Base-by-base conservation (phyloP, 306 rosid genomes). In the Sindora glabra region DNA sequence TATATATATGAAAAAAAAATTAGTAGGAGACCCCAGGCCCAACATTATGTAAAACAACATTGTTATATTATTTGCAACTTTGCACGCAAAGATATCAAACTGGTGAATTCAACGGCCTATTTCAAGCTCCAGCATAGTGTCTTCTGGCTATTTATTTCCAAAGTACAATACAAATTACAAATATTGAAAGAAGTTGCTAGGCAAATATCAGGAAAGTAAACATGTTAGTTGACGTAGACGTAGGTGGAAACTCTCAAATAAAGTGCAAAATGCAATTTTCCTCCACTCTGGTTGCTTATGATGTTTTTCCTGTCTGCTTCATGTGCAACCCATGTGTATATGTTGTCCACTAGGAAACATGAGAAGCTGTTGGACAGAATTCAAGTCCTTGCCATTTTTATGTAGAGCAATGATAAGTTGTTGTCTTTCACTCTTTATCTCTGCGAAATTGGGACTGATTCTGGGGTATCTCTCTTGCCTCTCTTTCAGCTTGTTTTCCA, bases 381-480 rank as follows among this genome's bases (percentile, higher is more conserved):
- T 65, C 75, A 87, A 87, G 70, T 66, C 79, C 82, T 81, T 94
- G 19, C 82, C 79, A 70, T 79, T n/a, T n/a, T n/a, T 89, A 0
- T 97, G 90, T 38, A 94, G 70, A 18, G 96, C 80, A 96, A 94
- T 94, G 38, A 94, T 97, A 56, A 94, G 99, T 32, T 94, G 90
- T 61, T 94, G 97, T 71, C 99, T 86, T 68, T 89, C 99, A 40
- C 99, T 94, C 80, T 94, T 97, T 53, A 94, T 97, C 79, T 84
- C 97, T 23, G 99, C 99, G 50, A 94, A 94, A 66, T 79, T 82
- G 62, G 89, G 94, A 80, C 99, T 94, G 41, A 94, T 79, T 74
- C 89, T 95, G 19, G 99, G 89, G 74, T 94, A 94, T 89, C 99
- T 94, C 55, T 87, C 99, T 77, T 89, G 81, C 95, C 89, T 86